Base-by-base conservation (phyloP, 129 eudicot species). In the Deinandra increscens region DNA sequence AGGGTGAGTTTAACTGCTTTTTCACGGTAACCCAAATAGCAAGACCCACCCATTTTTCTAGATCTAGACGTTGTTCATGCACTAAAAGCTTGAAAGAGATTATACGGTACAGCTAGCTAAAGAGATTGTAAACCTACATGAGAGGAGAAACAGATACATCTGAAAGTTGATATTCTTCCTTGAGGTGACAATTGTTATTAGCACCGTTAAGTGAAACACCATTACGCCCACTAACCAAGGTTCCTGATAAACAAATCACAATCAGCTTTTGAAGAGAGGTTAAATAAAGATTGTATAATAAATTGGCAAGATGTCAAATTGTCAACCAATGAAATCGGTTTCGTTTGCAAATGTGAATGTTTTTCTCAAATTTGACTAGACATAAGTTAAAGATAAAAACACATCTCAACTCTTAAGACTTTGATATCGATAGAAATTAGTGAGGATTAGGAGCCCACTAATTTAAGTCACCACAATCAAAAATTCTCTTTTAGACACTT, bases 141-240 rank as follows among this genome's bases (percentile, higher is more conserved):
- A 84, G 37, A 89, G 84, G 78, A 93, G 95, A 69, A 93, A 93
- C 78, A 93, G 78, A 78, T 60, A 85, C 98, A 86, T 93, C 87
- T 93, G 98, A 62, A 93, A 89, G 84, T 89, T 93, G 84, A 93
- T 76, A 69, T 89, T 82, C 80, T 81, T 86, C 88, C 98, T 80
- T 50, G 97, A 83, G 51, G 85, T 15, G 62, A 93, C 6, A 29
- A 82, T 78, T 63, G 79, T 70, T 64, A 93, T 78, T 39, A 93
- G 86, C 73, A 77, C 74, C 54, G 85, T 38, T 46, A 78, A 81
- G 59, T 93, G 86, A 81, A 93, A 89, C 60, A 79, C 59, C 82
- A 93, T 53, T 71, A 93, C 82, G 58, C 88, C 58, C 82, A 89
- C 73, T 71, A 93, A 81, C 97, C 95, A 93, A 64, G 92, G 97